Percentiles rank a stretch among this genome's conserved stretches.
Evolutionary conservation across 139 green algal species (phyloP).

Genomic region (Closterium sp.): DNA sequence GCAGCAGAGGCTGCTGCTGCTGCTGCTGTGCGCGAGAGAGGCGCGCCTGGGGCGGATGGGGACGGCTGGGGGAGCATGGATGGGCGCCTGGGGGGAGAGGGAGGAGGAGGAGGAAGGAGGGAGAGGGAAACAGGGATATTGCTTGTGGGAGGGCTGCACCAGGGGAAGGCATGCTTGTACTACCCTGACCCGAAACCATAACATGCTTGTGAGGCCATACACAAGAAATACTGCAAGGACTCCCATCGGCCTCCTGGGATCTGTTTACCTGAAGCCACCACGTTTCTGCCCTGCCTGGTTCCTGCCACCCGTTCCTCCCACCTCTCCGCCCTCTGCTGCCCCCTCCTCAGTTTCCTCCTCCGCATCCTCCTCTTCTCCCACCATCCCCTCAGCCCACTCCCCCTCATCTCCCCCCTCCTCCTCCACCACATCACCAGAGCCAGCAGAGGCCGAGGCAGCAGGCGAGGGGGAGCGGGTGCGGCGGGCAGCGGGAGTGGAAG

Average conservation of each 20-base stretch:
- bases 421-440: neutral
- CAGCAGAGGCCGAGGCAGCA: neutral
- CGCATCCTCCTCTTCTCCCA: neutral
- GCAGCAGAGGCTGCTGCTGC: slow-evolving; percentile 11
- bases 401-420: neutral
- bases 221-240: too few species aligned
- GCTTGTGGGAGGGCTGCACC: too few species aligned
- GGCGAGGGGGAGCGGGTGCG: neutral
- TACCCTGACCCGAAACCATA: neutral
- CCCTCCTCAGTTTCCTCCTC: neutral
- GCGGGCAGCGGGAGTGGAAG: too few species aligned
- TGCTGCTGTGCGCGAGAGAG: neutral
- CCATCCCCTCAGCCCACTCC: neutral
- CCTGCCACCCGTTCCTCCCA: neutral
- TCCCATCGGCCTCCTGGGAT: neutral
- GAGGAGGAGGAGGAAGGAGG: neutral
- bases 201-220: too few species aligned
- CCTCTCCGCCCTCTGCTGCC: neutral
- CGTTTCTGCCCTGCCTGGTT: neutral
- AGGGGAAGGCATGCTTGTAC: neutral
- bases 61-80: neutral
- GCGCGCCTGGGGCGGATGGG: neutral
- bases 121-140: neutral
- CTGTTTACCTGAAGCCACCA: neutral
- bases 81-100: neutral